Evolutionary conservation across 805 yeast genomes (phyloP).

Genomic region (Metschnikowia henanensis): DNA sequence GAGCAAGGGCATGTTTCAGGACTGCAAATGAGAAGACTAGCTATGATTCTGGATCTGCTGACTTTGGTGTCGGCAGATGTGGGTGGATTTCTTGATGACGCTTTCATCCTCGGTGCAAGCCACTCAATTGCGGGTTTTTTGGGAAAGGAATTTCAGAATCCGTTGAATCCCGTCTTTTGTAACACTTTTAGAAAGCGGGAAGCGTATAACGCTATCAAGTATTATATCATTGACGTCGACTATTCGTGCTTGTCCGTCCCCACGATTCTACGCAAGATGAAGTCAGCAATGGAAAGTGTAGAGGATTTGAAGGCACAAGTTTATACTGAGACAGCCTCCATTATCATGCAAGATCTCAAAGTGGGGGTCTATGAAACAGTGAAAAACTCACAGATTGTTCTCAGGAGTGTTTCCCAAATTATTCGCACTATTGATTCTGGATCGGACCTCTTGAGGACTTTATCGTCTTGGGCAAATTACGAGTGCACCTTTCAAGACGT

Average conservation of each 20-base stretch:
- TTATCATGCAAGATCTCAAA: slow-evolving; percentile 3
- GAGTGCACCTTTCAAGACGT: slow-evolving; percentile 8
- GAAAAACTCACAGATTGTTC: background rate
- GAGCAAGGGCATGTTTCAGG: background rate
- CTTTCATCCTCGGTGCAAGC: slow-evolving; percentile 3
- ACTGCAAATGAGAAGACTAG: background rate
- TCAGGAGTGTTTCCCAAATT: background rate
- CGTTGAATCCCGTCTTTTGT: slow-evolving; percentile 3
- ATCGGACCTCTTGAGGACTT: slow-evolving; percentile 1
- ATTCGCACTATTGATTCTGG: slow-evolving; percentile 3
- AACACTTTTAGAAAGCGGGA: slow-evolving; percentile 3
- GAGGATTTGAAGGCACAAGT: slow-evolving; percentile 7
- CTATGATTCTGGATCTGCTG: slow-evolving; percentile 2
- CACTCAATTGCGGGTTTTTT: slow-evolving; percentile 3
- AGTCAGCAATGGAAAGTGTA: slow-evolving; percentile 1
- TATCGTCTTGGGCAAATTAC: slow-evolving; percentile 5
- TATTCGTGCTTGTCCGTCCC: slow-evolving; percentile 4
- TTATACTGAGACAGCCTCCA: slow-evolving; percentile 2
- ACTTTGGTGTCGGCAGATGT: slow-evolving; percentile 2
- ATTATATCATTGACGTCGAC: slow-evolving; percentile 5
- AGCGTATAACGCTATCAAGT: slow-evolving; percentile 4
- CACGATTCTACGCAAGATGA: slow-evolving; percentile 2
- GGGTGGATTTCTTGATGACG: slow-evolving; percentile 5
- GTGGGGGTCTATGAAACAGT: slow-evolving; percentile 1
- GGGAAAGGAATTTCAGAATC: slow-evolving; percentile 6